Evolutionary conservation across 2,329 filamentous ascomycete genomes (phyloP), one percentile per base, ranked within the genome.

Genomic region (Karstenula rhodostoma): DNA sequence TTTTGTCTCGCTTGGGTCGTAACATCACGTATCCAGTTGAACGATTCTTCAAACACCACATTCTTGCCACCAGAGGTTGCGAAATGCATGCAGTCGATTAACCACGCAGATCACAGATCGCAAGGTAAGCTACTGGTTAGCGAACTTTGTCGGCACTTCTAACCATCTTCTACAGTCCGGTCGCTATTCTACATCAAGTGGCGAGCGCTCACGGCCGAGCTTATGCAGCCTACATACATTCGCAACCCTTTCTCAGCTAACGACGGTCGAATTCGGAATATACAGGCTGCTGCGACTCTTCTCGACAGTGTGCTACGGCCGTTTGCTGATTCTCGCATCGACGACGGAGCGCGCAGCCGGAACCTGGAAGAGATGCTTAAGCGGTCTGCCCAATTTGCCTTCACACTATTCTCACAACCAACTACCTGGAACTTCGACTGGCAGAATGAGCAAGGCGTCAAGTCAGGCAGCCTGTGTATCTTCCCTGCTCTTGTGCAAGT

Each of bases 321-420:
- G 10, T 77, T 67, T 46, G 62, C 65, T 19, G 68, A 74, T 52
- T 63, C 63, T 29, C 68, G 67, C 3, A 66, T 73, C 59, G 66
- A 76, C 29, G 68, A 73, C 8, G 61, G 57, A n/a, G 61, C 73
- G 29, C 65, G 76, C 4, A 67, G 63, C 17, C 63, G 61, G 2
- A 78, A 79, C 48, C 57, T 79, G 9, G 71, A 76, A 19, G 73
- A 76, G 56, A 69, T 79, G 1, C 55, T 77, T n/a, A 76, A 75
- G 50, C 69, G 74, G 4, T 70, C 71, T 2, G 74, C 74, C 1
- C 61, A 63, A 2, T 76, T 77, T 49, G 75, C 73, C n/a, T 77
- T 73, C 49, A 68, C 72, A 0, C 59, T 78, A 3, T 78, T 79
- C 57, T 74, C 73, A 8, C 76, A 79, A 58, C 75, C 72, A 0